Evolutionary conservation across 2,329 filamentous ascomycete genomes (phyloP), one percentile per base, ranked within the genome.

Genomic region (Aspergillus brunneoviolaceus): DNA sequence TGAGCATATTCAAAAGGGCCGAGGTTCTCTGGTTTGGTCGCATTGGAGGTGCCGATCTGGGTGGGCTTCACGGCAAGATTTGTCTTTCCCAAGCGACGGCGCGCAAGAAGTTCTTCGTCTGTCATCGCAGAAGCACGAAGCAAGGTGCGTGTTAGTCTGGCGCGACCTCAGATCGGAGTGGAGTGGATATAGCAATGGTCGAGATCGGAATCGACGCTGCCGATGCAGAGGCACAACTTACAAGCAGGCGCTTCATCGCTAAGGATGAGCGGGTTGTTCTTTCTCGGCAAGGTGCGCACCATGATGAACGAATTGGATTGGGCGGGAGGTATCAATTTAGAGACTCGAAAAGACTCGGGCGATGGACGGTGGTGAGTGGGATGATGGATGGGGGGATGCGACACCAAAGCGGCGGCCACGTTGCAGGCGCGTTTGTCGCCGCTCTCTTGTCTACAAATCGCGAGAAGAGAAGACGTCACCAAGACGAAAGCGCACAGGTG

Each of bases 1-100:
- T 99, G 95, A 65, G 93, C 94, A 77, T 99, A 99, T 77, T 98
- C 95, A 74, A 99, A 96, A 51, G 89, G 87, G 55, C 91, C 92
- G 62, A 95, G 82, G 67, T 89, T 87, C 66, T 89, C 84, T 51
- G 87, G 82, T 74, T 91, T 91, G 59, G 87, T 86, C 64, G 91
- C 88, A 75, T 87, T 89, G 45, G 85, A 84, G 10, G 86, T 85
- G 61, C 86, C 86, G n/a, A 88, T 81, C 68, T 89, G 87, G 35
- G 88, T 87, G 70, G 92, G 87, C 80, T 92, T 95, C 55, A 93
- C 87, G 10, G 89, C 88, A 65, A 99, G 84, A 77, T 96, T 90
- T 25, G 95, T 99, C 79, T 96, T 93, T 51, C 94, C 95, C 50
- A 99, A 84, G 68, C 94, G 90, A 72, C 95, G 90, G 72, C 92